These are phyloP conservation scores for Chloromonas sp. DNA, from an alignment of 163 green algal species.

Conservation along the genomic window DNA sequence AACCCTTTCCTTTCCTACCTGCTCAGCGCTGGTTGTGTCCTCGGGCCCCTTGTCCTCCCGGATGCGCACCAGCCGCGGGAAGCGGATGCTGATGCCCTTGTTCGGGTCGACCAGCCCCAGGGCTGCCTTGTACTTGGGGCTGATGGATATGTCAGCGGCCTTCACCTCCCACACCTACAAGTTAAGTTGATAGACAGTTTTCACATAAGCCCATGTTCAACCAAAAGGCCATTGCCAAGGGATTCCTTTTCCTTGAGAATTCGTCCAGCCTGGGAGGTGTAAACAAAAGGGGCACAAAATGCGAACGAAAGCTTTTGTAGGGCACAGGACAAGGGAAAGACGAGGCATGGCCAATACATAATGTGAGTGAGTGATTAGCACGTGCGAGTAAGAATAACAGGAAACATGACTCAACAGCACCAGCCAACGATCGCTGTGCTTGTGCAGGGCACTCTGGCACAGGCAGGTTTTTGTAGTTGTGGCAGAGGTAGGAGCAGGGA, in stretches of 20 bases:
- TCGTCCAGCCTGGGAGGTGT: neutral
- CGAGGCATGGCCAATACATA: neutral
- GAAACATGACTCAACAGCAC: no score
- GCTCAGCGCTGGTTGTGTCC: conserved; percentile 77
- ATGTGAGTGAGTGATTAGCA: neutral
- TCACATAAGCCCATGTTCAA: neutral
- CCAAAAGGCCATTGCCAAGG: neutral
- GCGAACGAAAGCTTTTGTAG: neutral
- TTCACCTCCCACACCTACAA: conserved; percentile 94
- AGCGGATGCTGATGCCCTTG: conserved; percentile 89
- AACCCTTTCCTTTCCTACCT: conserved; percentile 24
- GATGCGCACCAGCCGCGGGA: conserved; percentile 79
- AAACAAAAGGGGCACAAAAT: neutral
- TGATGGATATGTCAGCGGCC: conserved; percentile 92
- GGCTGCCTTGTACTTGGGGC: conserved; percentile 84
- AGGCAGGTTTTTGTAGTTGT: no score
- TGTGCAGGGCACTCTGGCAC: no score
- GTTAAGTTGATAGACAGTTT: neutral
- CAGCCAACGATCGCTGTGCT: no score
- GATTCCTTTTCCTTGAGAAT: neutral
- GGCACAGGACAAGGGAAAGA: neutral
- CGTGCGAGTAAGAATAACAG: no score
- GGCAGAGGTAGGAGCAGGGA: no score
- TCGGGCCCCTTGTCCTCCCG: conserved; percentile 92
- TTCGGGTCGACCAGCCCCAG: conserved; percentile 72